Evolutionary conservation across 2,329 filamentous ascomycete genomes (phyloP).

Genomic region (Monosporascus sp.): DNA sequence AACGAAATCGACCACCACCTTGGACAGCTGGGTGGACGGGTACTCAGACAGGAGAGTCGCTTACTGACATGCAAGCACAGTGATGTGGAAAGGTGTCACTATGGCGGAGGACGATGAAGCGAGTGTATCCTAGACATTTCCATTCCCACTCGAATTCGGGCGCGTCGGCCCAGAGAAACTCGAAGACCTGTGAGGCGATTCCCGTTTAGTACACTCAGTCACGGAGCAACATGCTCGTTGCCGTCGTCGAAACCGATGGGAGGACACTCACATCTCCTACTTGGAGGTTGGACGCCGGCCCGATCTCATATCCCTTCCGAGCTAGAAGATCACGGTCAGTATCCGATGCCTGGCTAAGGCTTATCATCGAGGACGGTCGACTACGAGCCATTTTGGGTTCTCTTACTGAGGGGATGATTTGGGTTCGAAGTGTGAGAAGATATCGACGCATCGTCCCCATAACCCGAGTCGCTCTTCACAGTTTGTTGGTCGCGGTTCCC

Average conservation of each 20-base stretch:
- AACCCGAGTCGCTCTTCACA: constrained; percentile 30
- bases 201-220: constrained; percentile 3
- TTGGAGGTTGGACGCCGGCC: constrained; percentile 28
- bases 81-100: constrained; percentile 31
- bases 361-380: not conserved
- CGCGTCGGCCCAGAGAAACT: constrained; percentile 34
- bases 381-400: not conserved
- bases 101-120: constrained; percentile 33
- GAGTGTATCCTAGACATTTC: constrained; percentile 33
- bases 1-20: too few species aligned
- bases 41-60: not conserved
- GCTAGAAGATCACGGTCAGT: constrained; percentile 14
- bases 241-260: not conserved
- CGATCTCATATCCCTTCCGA: constrained; percentile 31
- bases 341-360: constrained; percentile 2
- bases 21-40: too few species aligned
- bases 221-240: not conserved
- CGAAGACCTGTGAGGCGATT: constrained; percentile 25
- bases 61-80: constrained; percentile 32
- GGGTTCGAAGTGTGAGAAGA: constrained; percentile 22
- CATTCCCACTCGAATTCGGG: constrained; percentile 33
- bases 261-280: constrained; percentile 29
- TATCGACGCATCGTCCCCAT: constrained; percentile 29
- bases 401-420: constrained; percentile 29
- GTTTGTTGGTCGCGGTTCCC: constrained; percentile 30